phyloP scores from a whole-genome alignment of 148 eudicot species.

The Vaccinium myrtillus region DNA sequence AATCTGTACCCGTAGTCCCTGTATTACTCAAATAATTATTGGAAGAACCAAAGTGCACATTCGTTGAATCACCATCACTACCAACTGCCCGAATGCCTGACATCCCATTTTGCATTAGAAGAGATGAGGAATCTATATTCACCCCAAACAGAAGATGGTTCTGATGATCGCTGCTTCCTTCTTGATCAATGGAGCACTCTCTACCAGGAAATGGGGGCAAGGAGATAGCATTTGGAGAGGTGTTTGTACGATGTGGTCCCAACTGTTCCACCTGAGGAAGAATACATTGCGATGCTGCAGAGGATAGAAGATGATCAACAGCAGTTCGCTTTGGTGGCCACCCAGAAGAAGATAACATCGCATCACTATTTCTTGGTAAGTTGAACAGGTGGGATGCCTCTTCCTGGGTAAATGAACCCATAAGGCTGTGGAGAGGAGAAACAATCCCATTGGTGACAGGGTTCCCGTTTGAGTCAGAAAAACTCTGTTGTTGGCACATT shows the following conservation, averaged over 20 bases:
- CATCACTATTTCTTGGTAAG: conserved; percentile 37
- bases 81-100: conserved; percentile 44
- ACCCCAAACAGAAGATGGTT: conserved; percentile 65
- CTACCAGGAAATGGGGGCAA: conserved; percentile 81
- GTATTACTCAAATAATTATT: conserved; percentile 31
- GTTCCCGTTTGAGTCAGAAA: conserved; percentile 38
- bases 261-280: conserved; percentile 53
- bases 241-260: conserved; percentile 43
- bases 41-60: conserved; percentile 58
- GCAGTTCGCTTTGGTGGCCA: conserved; percentile 61
- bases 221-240: conserved; percentile 49
- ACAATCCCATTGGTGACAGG: conserved; percentile 36
- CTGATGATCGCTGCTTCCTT: conserved; percentile 53
- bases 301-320: conserved; percentile 51
- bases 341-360: conserved; percentile 52
- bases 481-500: conserved; percentile 40
- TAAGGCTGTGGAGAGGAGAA: conserved; percentile 61
- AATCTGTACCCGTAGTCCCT: conserved; percentile 52
- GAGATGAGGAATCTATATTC: conserved; percentile 45
- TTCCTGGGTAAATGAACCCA: conserved; percentile 66
- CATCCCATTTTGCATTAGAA: conserved; percentile 58
- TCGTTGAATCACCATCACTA: conserved; percentile 45
- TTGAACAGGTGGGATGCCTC: conserved; percentile 53
- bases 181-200: conserved; percentile 58
- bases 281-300: conserved; percentile 36